Conservation (phyloP, 768 basidiomycete species). For the Neoboletus brunneissimus region DNA sequence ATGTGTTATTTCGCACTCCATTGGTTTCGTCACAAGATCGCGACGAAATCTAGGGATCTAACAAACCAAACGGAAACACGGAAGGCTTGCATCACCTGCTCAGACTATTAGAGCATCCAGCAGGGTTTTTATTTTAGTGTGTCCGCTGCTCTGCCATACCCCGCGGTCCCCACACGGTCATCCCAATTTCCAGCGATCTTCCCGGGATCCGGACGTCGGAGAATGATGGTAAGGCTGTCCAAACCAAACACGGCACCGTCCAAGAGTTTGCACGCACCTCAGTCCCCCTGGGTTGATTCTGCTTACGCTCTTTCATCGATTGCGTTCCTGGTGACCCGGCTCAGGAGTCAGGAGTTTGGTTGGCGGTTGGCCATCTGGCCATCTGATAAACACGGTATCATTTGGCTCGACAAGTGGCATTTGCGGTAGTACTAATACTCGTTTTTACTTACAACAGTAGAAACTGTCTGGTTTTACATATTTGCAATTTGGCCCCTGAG, state of each 20-base stretch:
- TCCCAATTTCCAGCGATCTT: neutral
- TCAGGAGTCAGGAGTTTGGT: neutral
- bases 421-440: constrained; percentile 36
- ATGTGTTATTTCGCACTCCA: neutral
- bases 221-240: neutral
- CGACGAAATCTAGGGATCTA: neutral
- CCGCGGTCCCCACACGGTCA: neutral
- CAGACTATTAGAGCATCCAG: too few species aligned
- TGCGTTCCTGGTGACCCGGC: neutral
- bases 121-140: neutral
- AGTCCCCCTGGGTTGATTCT: constrained; percentile 44
- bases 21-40: neutral
- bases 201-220: neutral
- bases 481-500: too few species aligned
- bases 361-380: neutral
- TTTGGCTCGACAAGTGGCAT: constrained; percentile 39
- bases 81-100: neutral
- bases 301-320: constrained; percentile 33
- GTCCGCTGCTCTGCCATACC: neutral
- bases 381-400: constrained; percentile 29
- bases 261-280: constrained; percentile 25
- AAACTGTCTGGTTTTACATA: neutral
- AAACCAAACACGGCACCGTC: neutral
- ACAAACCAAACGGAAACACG: neutral
- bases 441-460: too few species aligned